Evolutionary conservation across 2,329 filamentous ascomycete species (phyloP), one percentile per base, ranked within the genome.

Genomic region (Penicillium glabrum): DNA sequence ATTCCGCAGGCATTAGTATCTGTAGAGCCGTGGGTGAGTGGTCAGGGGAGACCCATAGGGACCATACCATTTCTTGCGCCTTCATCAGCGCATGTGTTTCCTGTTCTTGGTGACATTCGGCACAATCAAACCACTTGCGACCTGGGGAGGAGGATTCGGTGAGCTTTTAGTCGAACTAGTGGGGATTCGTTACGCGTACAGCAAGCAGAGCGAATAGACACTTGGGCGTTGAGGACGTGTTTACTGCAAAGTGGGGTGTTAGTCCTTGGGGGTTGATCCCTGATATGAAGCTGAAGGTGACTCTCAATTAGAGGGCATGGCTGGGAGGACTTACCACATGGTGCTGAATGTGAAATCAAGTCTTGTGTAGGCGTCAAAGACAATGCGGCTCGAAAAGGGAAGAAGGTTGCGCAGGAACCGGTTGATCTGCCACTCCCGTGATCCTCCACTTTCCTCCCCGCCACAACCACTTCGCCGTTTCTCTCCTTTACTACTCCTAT

Each of bases 91-190:
- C 78, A 75, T 98, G 95, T 59, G 81, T 77, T 75, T 96, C 89
- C 60, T 86, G 81, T 74, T 99, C 95, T 53, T 80, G 79, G 79
- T 99, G 95, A 79, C 95, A 99, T 74, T 97, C 89, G 63, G 91
- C 90, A 78, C 95, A 99, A 81, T 99, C 95, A 79, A 97, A 99
- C 96, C 96, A 99, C 82, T 96, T 97, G 59, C 86, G 85, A 81
- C 91, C 91, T 93, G 68, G 35, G 23, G 44, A 27, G 39, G 48
- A 39, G 29, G 24, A 27, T 2, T 24, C 4, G 19, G 54, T 64
- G 24, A 59, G 51, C 44, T 46, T 19, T 45, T 4, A 21, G 49
- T 27, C n/a, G 21, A 26, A 3, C 13, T 21, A 35, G 13, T 7
- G 14, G 37, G 46, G 33, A 50, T 53, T 39, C 21, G 48, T 48